Evolutionary conservation across 23 red algal species (phyloP), one percentile per base, ranked within the genome.

Genomic region (Agarophyton chilense): DNA sequence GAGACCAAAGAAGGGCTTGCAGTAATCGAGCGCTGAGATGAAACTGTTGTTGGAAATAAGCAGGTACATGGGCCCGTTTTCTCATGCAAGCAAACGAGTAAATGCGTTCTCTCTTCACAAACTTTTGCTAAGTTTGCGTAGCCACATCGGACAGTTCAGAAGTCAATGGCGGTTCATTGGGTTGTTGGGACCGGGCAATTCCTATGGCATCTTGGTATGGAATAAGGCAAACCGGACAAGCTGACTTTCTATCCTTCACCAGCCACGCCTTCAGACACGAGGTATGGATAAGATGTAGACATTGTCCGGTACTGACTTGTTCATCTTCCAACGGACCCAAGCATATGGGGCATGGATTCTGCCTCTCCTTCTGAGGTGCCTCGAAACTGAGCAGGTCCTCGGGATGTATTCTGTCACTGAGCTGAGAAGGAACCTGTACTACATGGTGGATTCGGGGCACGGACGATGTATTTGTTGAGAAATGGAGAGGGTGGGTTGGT

Each of bases 221-320:
- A 58, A 52, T 52, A 14, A 46, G 85, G 47, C 85, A 89, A 79
- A 89, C 85, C 45, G 85, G 85, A 64, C 85, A 89, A 4, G 85
- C 46, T 35, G 55, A 58, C 29, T 66, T 56, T 55, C n/a, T 16
- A 49, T 89, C 88, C 44, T 67, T 64, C 45, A 28, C 60, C 11
- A 91, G 41, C 88, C 88, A 91, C 51, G 33, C 38, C 0, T 61
- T 67, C 10, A 91, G 64, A 36, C 88, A 91, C 13, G 74, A 57
- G 4, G 88, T 81, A 65, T 91, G 88, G 19, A 82, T 70, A 28
- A 75, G 60, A 56, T 91, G 88, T 8, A 47, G 35, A 40, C 88
- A 91, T 28, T 52, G 49, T 25, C 88, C 88, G 28, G 70, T 54
- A 53, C 76, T 82, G 40, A 91, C 88, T 33, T 58, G 22, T 40